phyloP scores from a whole-genome alignment of 345 rosid genomes.

The Reutealis trisperma region DNA sequence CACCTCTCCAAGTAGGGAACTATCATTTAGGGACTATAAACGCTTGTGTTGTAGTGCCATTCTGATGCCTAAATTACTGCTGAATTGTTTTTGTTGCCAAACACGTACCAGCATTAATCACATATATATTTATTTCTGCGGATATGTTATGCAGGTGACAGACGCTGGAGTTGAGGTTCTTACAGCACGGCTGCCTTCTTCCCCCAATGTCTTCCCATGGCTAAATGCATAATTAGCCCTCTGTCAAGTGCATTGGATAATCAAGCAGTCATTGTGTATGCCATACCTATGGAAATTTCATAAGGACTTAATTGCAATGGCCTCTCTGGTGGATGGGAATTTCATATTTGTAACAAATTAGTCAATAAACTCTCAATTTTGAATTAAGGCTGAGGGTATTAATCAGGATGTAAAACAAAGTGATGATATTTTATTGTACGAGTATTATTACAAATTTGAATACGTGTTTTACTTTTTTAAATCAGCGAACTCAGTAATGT shows the following conservation, averaged over 20 bases:
- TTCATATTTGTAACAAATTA: constrained; percentile 13
- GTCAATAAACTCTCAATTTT: constrained; percentile 17
- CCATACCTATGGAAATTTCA: too few species aligned
- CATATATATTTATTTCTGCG: not conserved
- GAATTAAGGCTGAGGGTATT: not conserved
- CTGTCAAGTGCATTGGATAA: not conserved
- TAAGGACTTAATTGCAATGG: too few species aligned
- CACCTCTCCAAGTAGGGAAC: too few species aligned
- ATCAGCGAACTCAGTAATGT: not conserved
- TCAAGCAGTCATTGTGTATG: too few species aligned
- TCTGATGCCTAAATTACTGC: too few species aligned
- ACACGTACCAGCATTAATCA: too few species aligned
- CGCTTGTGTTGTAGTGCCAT: too few species aligned
- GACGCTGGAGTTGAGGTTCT: constrained; percentile 93
- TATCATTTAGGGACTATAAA: too few species aligned
- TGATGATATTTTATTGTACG: not conserved
- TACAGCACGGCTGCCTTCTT: constrained; percentile 79
- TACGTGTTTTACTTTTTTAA: too few species aligned
- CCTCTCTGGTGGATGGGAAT: not conserved
- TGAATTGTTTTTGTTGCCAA: too few species aligned
- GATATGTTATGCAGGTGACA: constrained; percentile 57
- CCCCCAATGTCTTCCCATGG: constrained; percentile 81
- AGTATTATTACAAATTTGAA: not conserved
- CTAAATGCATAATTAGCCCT: constrained; percentile 34
- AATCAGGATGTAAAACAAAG: not conserved